Percentiles rank a stretch among this genome's conserved stretches.
phyloP scores from a whole-genome alignment of 2,329 filamentous ascomycete species.

The Hypoxylon sp. region DNA sequence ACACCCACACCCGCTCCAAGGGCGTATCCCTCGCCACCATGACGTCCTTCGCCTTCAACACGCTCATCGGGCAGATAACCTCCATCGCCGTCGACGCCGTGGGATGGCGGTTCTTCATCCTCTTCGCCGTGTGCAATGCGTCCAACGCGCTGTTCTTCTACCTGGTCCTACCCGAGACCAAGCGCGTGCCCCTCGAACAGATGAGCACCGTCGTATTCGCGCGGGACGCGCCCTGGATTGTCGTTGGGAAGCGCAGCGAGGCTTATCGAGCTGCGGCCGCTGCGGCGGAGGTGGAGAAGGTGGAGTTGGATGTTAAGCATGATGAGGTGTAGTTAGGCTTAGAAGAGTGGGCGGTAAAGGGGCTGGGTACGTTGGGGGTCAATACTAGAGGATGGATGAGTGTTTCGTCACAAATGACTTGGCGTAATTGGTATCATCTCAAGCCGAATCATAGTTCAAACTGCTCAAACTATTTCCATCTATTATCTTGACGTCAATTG shows the following conservation, averaged over 20 bases:
- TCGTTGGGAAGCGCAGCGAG: conserved; percentile 67
- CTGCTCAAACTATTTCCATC: neutral
- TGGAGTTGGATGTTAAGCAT: conserved; percentile 20
- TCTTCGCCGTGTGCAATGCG: conserved; percentile 75
- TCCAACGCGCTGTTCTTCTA: conserved; percentile 65
- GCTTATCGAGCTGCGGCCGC: conserved; percentile 54
- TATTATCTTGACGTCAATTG: neutral
- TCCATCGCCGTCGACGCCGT: conserved; percentile 63
- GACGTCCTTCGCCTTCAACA: conserved; percentile 79
- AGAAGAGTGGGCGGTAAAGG: neutral
- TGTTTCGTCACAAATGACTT: neutral
- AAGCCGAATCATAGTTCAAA: neutral
- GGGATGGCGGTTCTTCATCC: conserved; percentile 68
- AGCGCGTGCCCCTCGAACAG: conserved; percentile 72
- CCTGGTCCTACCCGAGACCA: conserved; percentile 73
- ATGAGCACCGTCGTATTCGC: conserved; percentile 73
- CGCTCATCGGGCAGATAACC: conserved; percentile 60
- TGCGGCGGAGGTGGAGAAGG: conserved; percentile 17
- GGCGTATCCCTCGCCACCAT: conserved; percentile 81
- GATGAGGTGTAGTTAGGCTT: neutral
- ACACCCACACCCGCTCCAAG: conserved; percentile 79
- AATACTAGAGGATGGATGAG: neutral
- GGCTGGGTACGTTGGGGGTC: neutral
- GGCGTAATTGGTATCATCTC: neutral
- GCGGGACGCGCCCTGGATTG: conserved; percentile 69